Evolutionary conservation across 768 basidiomycete genomes (phyloP).

Genomic region (Boletus tomentosulus): DNA sequence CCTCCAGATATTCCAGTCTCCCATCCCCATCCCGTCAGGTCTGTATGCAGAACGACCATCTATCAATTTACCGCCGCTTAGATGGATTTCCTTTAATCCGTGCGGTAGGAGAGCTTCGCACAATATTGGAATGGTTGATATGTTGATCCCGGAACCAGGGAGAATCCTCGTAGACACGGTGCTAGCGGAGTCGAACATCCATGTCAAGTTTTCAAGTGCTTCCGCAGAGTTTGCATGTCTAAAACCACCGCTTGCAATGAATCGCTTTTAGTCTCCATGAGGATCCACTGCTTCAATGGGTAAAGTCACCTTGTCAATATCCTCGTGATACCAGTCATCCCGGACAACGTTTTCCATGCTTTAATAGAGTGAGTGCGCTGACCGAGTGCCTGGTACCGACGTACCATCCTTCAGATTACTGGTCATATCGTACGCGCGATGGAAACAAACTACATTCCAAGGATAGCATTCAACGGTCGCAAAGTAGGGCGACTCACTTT

Average conservation of each 20-base stretch:
- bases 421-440: conserved; percentile 77
- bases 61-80: conserved; percentile 68
- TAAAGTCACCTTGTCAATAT: conserved; percentile 68
- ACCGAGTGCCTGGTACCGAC: background rate
- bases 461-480: background rate
- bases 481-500: conserved; percentile 42
- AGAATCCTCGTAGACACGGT: conserved; percentile 39
- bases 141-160: conserved; percentile 74
- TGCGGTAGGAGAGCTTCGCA: conserved; percentile 48
- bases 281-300: background rate
- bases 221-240: conserved; percentile 34
- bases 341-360: conserved; percentile 42
- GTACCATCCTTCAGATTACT: conserved; percentile 50
- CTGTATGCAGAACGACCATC: conserved; percentile 50
- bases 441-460: conserved; percentile 61
- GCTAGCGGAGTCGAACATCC: conserved; percentile 33
- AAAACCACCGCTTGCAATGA: conserved; percentile 48
- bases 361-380: background rate
- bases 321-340: conserved; percentile 64
- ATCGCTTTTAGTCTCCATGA: background rate
- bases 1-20: conserved; percentile 68
- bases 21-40: conserved; percentile 66
- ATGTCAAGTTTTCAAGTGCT: conserved; percentile 39
- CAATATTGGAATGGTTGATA: conserved; percentile 45
- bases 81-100: conserved; percentile 65